Evolutionary conservation across 805 yeast species (phyloP).

Genomic region (Ogataea methylovora): DNA sequence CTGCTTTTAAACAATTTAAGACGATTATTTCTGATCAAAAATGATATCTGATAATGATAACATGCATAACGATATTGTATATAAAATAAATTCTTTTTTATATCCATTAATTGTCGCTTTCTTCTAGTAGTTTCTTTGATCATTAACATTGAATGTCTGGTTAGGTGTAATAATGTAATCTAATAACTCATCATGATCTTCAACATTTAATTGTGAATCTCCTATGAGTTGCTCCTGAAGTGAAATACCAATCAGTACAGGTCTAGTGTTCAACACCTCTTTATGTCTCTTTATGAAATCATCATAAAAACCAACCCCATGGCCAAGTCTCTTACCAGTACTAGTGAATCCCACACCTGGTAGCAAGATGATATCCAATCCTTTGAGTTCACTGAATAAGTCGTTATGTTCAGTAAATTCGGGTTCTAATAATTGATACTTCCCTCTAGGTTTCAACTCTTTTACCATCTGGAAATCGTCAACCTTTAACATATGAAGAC

Average conservation of each 20-base stretch:
- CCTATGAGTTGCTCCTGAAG: conserved; percentile 53
- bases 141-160: too few species aligned
- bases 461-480: conserved; percentile 32
- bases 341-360: conserved; percentile 82
- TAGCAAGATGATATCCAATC: conserved; percentile 62
- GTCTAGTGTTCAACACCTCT: conserved; percentile 25
- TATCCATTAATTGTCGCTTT: too few species aligned
- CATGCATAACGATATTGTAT: too few species aligned
- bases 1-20: too few species aligned
- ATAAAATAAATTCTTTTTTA: not conserved
- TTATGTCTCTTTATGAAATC: conserved; percentile 51
- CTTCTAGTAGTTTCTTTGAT: too few species aligned
- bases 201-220: conserved; percentile 37
- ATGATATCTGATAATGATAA: too few species aligned
- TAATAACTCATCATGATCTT: conserved; percentile 54
- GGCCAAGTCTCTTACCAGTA: conserved; percentile 57
- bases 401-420: conserved; percentile 16
- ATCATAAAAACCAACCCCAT: conserved; percentile 92
- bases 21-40: too few species aligned
- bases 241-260: conserved; percentile 55
- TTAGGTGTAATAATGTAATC: conserved; percentile 46
- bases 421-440: conserved; percentile 66
- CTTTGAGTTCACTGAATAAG: conserved; percentile 7
- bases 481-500: conserved; percentile 52
- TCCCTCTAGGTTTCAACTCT: conserved; percentile 56